Evolutionary conservation across 2,329 filamentous ascomycete species (phyloP).

Genomic region (Fusarium tupiense): DNA sequence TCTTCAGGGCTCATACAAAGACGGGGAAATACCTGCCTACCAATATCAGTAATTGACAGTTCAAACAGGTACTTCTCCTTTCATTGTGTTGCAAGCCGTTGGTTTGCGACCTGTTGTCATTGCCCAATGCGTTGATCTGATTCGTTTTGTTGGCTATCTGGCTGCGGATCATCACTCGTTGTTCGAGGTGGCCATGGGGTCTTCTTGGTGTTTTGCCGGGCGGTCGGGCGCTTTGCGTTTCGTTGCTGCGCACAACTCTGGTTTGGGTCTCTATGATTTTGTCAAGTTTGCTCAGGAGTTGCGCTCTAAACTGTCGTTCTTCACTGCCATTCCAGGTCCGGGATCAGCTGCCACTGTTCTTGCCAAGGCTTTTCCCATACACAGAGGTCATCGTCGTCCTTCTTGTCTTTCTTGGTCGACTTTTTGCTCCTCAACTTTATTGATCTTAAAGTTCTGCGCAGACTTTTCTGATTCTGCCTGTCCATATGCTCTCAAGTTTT

Average conservation of each 20-base stretch:
- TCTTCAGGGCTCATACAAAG: not conserved
- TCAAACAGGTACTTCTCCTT: not conserved
- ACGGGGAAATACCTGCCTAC: not conserved
- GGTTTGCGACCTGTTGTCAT: too few relatives aligned
- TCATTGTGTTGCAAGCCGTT: not conserved
- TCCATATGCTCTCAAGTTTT: not conserved
- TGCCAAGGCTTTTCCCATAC: not conserved
- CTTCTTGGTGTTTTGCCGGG: too few relatives aligned
- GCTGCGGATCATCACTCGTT: not conserved
- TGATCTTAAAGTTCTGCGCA: not conserved
- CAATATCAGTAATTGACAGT: too few relatives aligned
- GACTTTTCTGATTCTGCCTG: not conserved
- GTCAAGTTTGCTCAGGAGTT: not conserved
- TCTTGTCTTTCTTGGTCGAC: not conserved
- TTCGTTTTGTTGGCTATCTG: not conserved
- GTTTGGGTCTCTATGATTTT: not conserved
- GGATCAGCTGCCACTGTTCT: not conserved
- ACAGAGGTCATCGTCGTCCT: not conserved
- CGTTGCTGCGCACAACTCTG: not conserved
- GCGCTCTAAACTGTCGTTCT: not conserved
- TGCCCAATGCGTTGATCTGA: not conserved
- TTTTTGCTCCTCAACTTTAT: too few relatives aligned
- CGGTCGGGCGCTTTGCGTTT: not conserved
- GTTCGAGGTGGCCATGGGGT: not conserved
- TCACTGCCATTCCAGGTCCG: too few relatives aligned